Percentiles rank a stretch among this genome's conserved stretches.
phyloP scores from a whole-genome alignment of 2,329 filamentous ascomycete species.

The Colletotrichum somersetense region DNA sequence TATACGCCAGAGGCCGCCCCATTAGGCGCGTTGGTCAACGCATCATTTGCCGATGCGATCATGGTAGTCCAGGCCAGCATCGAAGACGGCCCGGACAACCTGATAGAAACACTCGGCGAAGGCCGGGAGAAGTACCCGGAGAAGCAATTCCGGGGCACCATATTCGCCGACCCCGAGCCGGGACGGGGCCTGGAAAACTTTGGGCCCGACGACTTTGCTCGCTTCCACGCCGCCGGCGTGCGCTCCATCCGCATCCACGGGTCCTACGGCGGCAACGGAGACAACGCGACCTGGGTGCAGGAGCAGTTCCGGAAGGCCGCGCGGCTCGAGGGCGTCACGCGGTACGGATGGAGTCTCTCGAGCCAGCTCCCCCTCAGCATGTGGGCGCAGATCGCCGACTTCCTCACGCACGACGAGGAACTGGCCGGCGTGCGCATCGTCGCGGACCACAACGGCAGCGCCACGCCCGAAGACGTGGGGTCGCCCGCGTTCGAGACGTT shows the following conservation, averaged over 20 bases:
- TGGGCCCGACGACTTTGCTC: not conserved
- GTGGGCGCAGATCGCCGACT: slow-evolving; percentile 8
- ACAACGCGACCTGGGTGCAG: slow-evolving; percentile 12
- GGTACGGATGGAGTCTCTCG: slow-evolving; percentile 16
- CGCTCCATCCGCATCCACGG: slow-evolving; percentile 19
- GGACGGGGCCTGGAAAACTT: not conserved
- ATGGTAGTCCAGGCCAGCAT: slow-evolving; percentile 23
- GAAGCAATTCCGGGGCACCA: not conserved
- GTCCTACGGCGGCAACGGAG: slow-evolving; percentile 21
- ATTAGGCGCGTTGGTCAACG: not conserved
- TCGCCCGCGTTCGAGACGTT: not conserved
- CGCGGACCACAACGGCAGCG: slow-evolving; percentile 18
- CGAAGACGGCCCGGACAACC: slow-evolving; percentile 3
- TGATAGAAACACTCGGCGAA: not conserved
- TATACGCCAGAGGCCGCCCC: slow-evolving; percentile 24
- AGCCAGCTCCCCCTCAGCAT: slow-evolving; percentile 9
- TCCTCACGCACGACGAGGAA: not conserved
- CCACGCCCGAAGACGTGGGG: not conserved
- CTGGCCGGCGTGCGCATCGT: not conserved
- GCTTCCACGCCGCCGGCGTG: slow-evolving; percentile 13
- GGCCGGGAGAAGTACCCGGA: not conserved
- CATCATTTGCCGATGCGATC: not conserved
- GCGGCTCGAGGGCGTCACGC: not conserved
- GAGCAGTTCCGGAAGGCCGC: slow-evolving; percentile 15
- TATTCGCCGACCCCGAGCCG: not conserved